Evolutionary conservation across 2,329 filamentous ascomycete genomes (phyloP).

Genomic region (Cladosporium sp.): DNA sequence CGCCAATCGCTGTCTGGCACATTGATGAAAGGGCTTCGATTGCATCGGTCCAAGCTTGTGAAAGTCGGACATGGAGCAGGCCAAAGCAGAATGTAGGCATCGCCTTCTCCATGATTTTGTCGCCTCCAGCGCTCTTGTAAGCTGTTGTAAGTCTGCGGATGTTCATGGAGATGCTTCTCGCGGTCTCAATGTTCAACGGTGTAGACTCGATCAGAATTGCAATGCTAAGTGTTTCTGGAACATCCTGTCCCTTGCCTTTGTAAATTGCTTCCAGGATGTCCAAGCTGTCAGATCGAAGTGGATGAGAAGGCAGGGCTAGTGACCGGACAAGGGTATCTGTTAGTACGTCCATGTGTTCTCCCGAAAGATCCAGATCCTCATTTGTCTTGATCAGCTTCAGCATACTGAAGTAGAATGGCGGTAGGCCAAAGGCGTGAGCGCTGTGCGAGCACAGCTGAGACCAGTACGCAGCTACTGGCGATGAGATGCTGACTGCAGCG

Average conservation of each 20-base stretch:
- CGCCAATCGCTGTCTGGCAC: conserved; percentile 67
- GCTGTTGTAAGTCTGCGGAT: conserved; percentile 71
- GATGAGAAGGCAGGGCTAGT: conserved; percentile 72
- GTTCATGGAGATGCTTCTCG: conserved; percentile 78
- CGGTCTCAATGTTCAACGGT: conserved; percentile 72
- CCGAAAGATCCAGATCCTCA: conserved; percentile 18
- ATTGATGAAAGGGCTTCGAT: conserved; percentile 74
- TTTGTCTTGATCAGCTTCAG: conserved; percentile 22
- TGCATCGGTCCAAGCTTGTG: conserved; percentile 85
- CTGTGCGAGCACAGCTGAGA: conserved; percentile 9
- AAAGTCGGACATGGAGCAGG: conserved; percentile 79
- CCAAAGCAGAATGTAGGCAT: conserved; percentile 86
- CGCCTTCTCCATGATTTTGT: conserved; percentile 67
- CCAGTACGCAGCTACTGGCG: conserved; percentile 6
- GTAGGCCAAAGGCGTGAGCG: conserved; percentile 18
- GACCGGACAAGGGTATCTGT: conserved; percentile 68
- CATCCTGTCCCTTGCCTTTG: conserved; percentile 48
- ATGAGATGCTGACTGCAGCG: conserved; percentile 11
- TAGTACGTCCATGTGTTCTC: conserved; percentile 59
- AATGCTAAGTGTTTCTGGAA: conserved; percentile 55
- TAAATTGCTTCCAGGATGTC: conserved; percentile 67
- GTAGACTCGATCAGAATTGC: conserved; percentile 81
- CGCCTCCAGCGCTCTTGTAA: conserved; percentile 61
- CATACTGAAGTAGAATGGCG: conserved; percentile 34
- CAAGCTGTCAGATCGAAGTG: conserved; percentile 71